phyloP scores from a whole-genome alignment of 129 eudicot genomes.

The Sambucus nigra region DNA sequence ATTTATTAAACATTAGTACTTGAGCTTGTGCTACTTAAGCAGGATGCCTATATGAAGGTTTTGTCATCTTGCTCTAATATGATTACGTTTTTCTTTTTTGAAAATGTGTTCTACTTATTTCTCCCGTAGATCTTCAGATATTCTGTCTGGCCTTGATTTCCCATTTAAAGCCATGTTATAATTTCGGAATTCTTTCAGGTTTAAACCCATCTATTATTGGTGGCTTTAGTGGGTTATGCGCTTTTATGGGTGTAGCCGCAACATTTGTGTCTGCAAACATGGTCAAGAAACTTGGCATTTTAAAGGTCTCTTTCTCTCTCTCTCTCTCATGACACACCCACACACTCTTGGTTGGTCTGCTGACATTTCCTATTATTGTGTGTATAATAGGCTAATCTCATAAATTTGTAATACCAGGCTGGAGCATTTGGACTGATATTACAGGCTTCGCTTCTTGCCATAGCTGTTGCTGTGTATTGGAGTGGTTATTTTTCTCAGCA shows the following conservation, averaged over 20 bases:
- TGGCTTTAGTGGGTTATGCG: conserved; percentile 92
- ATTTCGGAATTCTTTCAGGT: conserved; percentile 40
- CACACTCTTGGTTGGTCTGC: not conserved
- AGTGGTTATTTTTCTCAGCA: conserved; percentile 71
- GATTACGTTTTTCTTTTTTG: not conserved
- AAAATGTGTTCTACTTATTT: not conserved
- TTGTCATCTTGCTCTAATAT: not conserved
- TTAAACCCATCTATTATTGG: conserved; percentile 87
- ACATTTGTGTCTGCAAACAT: conserved; percentile 81
- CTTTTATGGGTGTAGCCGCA: conserved; percentile 97
- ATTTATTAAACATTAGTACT: too few relatives aligned
- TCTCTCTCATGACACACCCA: conserved; percentile 9
- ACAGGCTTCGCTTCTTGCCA: conserved; percentile 84
- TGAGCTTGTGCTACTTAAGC: too few relatives aligned
- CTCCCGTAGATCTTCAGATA: not conserved
- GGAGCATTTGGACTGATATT: conserved; percentile 89
- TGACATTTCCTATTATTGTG: not conserved
- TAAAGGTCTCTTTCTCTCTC: conserved; percentile 46
- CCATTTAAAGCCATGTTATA: conserved; percentile 5
- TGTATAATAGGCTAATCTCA: conserved; percentile 1
- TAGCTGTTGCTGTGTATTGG: conserved; percentile 90
- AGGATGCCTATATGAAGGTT: too few relatives aligned
- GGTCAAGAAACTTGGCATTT: conserved; percentile 67
- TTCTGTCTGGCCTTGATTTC: not conserved
- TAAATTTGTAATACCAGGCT: conserved; percentile 48